These are phyloP conservation scores for Tricholoma furcatifolium DNA, from an alignment of 768 basidiomycete genomes.

Conservation along the genomic window DNA sequence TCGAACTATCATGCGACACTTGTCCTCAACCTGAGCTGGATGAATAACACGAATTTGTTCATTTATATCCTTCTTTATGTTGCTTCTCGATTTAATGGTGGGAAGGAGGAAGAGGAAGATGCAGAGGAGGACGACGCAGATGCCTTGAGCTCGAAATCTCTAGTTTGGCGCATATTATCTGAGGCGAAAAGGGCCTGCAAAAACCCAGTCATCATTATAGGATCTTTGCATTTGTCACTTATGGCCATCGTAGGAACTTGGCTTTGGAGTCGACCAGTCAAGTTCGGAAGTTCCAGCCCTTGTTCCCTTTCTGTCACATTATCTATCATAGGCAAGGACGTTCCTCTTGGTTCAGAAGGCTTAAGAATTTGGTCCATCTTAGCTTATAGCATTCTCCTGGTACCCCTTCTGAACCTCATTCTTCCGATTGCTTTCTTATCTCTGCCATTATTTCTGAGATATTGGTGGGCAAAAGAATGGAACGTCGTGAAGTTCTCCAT, in stretches of 20 bases:
- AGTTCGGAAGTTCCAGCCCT: neutral
- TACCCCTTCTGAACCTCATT: neutral
- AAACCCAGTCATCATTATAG: neutral
- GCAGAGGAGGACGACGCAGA: too few species aligned
- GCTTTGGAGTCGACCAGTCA: neutral
- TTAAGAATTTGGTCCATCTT: neutral
- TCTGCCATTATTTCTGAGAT: neutral
- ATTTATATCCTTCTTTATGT: conserved; percentile 17
- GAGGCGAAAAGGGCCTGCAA: neutral
- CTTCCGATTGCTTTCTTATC: neutral
- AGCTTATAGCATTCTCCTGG: neutral
- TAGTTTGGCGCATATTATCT: too few species aligned
- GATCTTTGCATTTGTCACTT: neutral
- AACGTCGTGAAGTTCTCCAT: neutral
- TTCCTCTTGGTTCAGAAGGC: neutral
- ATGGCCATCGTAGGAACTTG: neutral
- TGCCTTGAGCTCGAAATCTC: too few species aligned
- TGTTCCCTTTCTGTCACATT: neutral
- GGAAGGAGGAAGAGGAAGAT: too few species aligned
- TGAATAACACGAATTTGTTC: conserved; percentile 22
- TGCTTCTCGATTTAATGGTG: too few species aligned
- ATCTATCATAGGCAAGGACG: neutral
- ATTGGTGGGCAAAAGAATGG: neutral
- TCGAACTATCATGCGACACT: conserved; percentile 20
- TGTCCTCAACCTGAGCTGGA: conserved; percentile 27